Percentiles rank a stretch among this genome's conserved stretches.
Conservation (phyloP, 2,329 filamentous ascomycete species). For the Penicillium fuscoglaucum region DNA sequence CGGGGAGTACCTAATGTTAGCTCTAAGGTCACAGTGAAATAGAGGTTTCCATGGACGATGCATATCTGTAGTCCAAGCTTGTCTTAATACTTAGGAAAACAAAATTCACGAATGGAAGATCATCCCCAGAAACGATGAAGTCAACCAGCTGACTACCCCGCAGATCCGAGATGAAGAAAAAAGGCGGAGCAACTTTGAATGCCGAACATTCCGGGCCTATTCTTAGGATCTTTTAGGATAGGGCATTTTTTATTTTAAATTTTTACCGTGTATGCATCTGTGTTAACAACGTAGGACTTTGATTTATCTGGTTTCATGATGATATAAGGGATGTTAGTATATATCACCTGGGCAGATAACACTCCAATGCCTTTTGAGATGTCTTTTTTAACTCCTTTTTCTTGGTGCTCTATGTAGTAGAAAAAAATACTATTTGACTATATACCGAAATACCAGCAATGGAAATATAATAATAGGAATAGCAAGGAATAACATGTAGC, state of each 20-base stretch:
- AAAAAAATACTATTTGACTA: neutral
- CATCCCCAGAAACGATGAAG: neutral
- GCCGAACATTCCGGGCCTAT: slow-evolving; percentile 3
- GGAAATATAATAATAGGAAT: neutral
- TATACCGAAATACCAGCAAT: neutral
- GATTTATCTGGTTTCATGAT: too few species aligned
- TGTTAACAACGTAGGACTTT: neutral
- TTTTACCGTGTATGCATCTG: neutral
- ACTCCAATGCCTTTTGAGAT: neutral
- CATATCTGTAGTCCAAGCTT: neutral
- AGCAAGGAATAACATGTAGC: neutral
- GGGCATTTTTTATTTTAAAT: neutral
- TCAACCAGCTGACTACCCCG: slow-evolving; percentile 25
- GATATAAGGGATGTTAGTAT: neutral
- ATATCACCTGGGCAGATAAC: neutral
- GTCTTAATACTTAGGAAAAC: neutral
- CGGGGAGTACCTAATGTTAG: slow-evolving; percentile 22
- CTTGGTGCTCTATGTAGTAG: neutral
- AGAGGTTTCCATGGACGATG: neutral
- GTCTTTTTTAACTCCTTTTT: too few species aligned
- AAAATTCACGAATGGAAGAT: neutral
- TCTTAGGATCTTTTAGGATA: neutral
- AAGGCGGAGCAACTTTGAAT: slow-evolving; percentile 12
- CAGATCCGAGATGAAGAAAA: slow-evolving; percentile 16
- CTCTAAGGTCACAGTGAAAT: neutral